Percentiles rank a stretch among this genome's conserved stretches.
Evolutionary conservation across 2,329 filamentous ascomycete genomes (phyloP).

Genomic region (Epichloe typhina): DNA sequence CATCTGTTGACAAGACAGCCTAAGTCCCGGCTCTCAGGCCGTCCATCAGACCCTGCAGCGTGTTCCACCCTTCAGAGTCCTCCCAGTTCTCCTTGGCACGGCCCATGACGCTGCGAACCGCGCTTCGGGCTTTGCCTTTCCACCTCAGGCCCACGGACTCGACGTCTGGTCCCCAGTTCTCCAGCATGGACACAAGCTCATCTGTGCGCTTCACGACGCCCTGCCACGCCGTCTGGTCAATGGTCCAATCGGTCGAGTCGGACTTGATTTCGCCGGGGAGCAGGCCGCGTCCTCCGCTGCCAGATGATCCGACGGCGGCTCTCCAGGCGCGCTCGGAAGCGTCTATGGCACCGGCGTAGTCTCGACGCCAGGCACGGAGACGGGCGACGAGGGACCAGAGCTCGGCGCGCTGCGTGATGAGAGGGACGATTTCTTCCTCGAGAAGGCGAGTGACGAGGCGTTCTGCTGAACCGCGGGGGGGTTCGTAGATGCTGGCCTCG

Average conservation of each 20-base stretch:
- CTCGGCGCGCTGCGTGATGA: slow-evolving; percentile 67
- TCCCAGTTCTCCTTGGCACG: slow-evolving; percentile 77
- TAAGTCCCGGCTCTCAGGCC: slow-evolving; percentile 31
- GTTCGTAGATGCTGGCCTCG: slow-evolving; percentile 18
- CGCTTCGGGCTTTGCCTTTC: slow-evolving; percentile 79
- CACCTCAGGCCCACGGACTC: slow-evolving; percentile 64
- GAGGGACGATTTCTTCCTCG: slow-evolving; percentile 60
- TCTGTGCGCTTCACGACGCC: slow-evolving; percentile 66
- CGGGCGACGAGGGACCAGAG: slow-evolving; percentile 66
- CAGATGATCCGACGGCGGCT: slow-evolving; percentile 43
- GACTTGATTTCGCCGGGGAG: slow-evolving; percentile 22
- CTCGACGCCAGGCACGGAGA: slow-evolving; percentile 59
- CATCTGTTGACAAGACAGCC: neutral
- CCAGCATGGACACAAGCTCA: slow-evolving; percentile 69
- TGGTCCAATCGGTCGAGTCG: slow-evolving; percentile 24
- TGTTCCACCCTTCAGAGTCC: slow-evolving; percentile 54
- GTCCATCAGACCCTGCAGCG: slow-evolving; percentile 42
- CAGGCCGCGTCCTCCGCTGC: slow-evolving; percentile 28
- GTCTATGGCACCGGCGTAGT: slow-evolving; percentile 60
- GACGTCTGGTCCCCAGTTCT: slow-evolving; percentile 57
- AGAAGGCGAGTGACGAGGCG: slow-evolving; percentile 57
- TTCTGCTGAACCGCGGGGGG: slow-evolving; percentile 43
- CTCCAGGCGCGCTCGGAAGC: slow-evolving; percentile 88
- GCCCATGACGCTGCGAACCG: slow-evolving; percentile 70
- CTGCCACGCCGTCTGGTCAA: slow-evolving; percentile 52